Percentiles rank a stretch among this genome's conserved stretches.
phyloP scores from a whole-genome alignment of 352 stramenopile species.

The Hyaloperonospora arabidopsidis region DNA sequence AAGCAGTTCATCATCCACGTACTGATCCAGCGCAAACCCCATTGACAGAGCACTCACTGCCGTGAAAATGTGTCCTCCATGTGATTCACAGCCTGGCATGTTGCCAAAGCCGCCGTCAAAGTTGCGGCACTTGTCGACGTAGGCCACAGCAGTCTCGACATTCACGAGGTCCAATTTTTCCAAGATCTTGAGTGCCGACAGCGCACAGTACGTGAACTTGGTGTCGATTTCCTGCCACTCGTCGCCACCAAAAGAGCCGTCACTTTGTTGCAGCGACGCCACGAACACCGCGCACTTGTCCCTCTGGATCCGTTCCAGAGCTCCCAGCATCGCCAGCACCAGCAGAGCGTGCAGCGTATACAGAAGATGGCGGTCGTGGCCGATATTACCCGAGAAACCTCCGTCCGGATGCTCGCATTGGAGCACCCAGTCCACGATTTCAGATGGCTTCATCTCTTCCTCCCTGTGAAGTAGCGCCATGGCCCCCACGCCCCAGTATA shows the following conservation, averaged over 20 bases:
- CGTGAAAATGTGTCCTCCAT: slow-evolving; percentile 97
- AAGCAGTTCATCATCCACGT: slow-evolving; percentile 85
- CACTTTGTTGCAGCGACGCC: slow-evolving; percentile 87
- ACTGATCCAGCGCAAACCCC: slow-evolving; percentile 53
- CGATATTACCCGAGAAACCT: slow-evolving; percentile 93
- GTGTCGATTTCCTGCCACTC: slow-evolving; percentile 97
- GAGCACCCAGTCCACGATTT: slow-evolving; percentile 94
- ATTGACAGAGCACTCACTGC: slow-evolving; percentile 93
- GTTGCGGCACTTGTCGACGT: slow-evolving; percentile 95
- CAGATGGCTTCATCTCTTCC: slow-evolving; percentile 66
- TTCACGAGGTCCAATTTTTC: slow-evolving; percentile 82
- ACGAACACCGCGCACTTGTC: slow-evolving; percentile 83
- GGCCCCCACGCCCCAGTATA: slow-evolving; percentile 97
- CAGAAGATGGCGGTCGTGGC: slow-evolving; percentile 95
- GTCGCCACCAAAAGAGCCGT: slow-evolving; percentile 97
- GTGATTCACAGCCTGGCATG: slow-evolving; percentile 92
- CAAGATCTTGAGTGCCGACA: slow-evolving; percentile 93
- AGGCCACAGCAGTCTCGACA: slow-evolving; percentile 83
- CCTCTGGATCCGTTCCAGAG: slow-evolving; percentile 71
- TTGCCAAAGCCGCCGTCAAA: slow-evolving; percentile 92
- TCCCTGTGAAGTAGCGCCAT: slow-evolving; percentile 90
- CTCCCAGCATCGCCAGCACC: slow-evolving; percentile 92
- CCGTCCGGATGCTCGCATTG: slow-evolving; percentile 88
- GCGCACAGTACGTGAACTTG: slow-evolving; percentile 97
- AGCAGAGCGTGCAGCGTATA: slow-evolving; percentile 97